Base-by-base conservation (phyloP, 2,329 filamentous ascomycete genomes). In the Aspergillus novofumigatus region DNA sequence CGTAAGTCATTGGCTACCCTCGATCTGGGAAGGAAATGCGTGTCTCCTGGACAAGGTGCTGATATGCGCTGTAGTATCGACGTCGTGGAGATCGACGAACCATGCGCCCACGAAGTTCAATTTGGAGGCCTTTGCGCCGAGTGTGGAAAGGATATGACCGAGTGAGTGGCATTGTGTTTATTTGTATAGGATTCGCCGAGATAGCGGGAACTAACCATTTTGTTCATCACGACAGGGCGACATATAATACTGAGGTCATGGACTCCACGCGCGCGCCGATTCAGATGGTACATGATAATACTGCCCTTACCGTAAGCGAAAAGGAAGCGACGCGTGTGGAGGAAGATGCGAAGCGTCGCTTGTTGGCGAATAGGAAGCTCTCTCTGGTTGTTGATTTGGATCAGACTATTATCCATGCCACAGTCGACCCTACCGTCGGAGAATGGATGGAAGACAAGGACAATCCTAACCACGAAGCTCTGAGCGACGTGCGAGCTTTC, bases 401-500 rank as follows among this genome's bases (percentile, higher is more conserved):
- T 72, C 93, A 97, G 78, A 99, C 94, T 56, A 94, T 99, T 68
- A 99, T 99, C 64, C 94, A 99, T 74, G 94, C 94, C 26, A 96
- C 92, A 60, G 95, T 97, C 68, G 94, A 99, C 66, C 93, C 92
- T 6, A 99, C 94, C 0, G 88, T 99, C 54, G 92, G 88, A 62
- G 93, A 99, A 72, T 99, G 94, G 94, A 90, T 96, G 79, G 83
- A 86, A 51, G 92, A 99, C 72, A 85, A 88, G 25, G 82, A 85
- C 3, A 97, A 96, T 65, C 92, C 94, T 20, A 99, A 99, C 67
- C 87, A 97, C 72, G 86, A 90, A 21, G 91, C 92, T 4, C 88
- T 99, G 67, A 92, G 92, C 72, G 89, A 96, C 60, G 92, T 99
- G 42, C 83, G 85, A 67, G 85, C 86, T 60, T 99, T 99, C 70